These are phyloP conservation scores for Diplodia corticola DNA, from an alignment of 2,329 filamentous ascomycete genomes.

Conservation along the genomic window DNA sequence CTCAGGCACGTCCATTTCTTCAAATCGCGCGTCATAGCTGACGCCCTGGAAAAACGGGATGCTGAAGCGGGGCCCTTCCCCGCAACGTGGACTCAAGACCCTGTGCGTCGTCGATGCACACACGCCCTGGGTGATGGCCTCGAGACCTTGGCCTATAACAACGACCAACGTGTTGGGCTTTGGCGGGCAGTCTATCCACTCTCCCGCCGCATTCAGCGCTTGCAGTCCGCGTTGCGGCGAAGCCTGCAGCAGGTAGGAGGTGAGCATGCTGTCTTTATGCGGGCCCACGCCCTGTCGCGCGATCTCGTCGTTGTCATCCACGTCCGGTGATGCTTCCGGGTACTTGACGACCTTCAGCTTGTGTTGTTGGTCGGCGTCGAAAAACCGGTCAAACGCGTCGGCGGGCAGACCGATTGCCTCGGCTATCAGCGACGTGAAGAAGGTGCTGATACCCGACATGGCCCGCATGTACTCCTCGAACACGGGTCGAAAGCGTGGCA, in stretches of 20 bases:
- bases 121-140: constrained; percentile 80
- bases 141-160: constrained; percentile 82
- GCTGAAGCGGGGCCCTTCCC: constrained; percentile 71
- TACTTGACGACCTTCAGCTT: constrained; percentile 91
- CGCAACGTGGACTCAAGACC: constrained; percentile 71
- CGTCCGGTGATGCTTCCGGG: constrained; percentile 58
- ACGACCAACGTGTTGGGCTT: constrained; percentile 77
- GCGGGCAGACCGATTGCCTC: constrained; percentile 74
- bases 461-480: constrained; percentile 74
- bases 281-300: constrained; percentile 67
- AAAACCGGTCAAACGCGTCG: constrained; percentile 74
- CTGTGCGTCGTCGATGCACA: constrained; percentile 80
- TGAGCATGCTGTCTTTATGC: constrained; percentile 84
- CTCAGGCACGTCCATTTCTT: constrained; percentile 69
- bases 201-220: constrained; percentile 74
- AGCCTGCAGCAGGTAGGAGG: constrained; percentile 78
- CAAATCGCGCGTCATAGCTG: constrained; percentile 74
- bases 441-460: constrained; percentile 71
- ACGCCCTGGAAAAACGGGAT: constrained; percentile 91
- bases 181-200: constrained; percentile 82
- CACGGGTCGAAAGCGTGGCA: constrained; percentile 67
- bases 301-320: constrained; percentile 52
- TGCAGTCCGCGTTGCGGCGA: constrained; percentile 74
- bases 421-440: constrained; percentile 78
- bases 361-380: constrained; percentile 71